A percentile compares a stretch with the other conserved stretches of the same genome.
Evolutionary conservation across 768 basidiomycete genomes (phyloP).

Genomic region (Clathrus columnatus): DNA sequence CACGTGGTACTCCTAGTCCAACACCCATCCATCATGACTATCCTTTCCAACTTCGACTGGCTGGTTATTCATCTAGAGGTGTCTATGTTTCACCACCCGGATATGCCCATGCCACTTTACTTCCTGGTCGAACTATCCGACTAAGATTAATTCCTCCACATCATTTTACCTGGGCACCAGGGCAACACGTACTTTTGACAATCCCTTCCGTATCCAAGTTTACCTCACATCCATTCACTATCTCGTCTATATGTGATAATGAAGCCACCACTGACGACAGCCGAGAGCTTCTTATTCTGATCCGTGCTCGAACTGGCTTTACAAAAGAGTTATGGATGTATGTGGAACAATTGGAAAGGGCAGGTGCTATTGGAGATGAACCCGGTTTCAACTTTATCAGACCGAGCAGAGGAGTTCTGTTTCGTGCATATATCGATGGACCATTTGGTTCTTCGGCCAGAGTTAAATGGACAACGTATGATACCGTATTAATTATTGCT

Average conservation of each 20-base stretch:
- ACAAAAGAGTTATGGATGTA: constrained; percentile 27
- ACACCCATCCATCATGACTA: neutral
- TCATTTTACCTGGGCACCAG: constrained; percentile 28
- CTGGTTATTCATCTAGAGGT: neutral
- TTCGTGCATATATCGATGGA: constrained; percentile 26
- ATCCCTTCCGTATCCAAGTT: constrained; percentile 27
- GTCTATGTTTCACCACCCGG: constrained; percentile 23
- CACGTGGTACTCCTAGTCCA: neutral
- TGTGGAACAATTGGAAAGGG: constrained; percentile 13
- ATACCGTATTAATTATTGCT: constrained; percentile 28
- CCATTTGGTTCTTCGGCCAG: constrained; percentile 29
- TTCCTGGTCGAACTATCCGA: constrained; percentile 32
- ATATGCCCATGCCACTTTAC: constrained; percentile 29
- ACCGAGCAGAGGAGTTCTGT: constrained; percentile 16
- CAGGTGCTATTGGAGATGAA: neutral
- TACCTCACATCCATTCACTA: constrained; percentile 34
- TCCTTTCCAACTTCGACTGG: neutral
- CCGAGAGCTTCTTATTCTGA: constrained; percentile 29
- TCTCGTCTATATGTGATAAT: constrained; percentile 22
- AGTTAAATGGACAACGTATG: constrained; percentile 25
- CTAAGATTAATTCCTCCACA: constrained; percentile 26
- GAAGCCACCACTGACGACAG: constrained; percentile 14
- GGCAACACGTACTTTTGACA: constrained; percentile 32
- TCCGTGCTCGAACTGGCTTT: constrained; percentile 32
- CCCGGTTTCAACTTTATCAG: too few species aligned